Evolutionary conservation across 2,329 filamentous ascomycete species (phyloP).

Genomic region (Pseudogymnoascus sp.): DNA sequence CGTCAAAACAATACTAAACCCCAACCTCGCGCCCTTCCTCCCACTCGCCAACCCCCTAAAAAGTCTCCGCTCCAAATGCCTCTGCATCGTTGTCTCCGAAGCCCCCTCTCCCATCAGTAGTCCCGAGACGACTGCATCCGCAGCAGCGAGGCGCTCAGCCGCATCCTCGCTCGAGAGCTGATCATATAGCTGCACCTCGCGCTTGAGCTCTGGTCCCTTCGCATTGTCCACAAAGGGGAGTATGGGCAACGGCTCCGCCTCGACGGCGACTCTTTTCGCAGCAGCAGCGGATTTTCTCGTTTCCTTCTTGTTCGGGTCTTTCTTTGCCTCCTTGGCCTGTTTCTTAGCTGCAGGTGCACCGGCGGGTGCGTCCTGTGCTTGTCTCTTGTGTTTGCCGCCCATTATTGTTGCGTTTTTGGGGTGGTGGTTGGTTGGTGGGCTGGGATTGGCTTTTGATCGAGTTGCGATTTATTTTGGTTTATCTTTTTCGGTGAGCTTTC

Average conservation of each 20-base stretch:
- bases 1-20: constrained; percentile 81
- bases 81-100: constrained; percentile 43
- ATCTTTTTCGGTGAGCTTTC: constrained; percentile 7
- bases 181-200: constrained; percentile 53
- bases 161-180: constrained; percentile 51
- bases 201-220: constrained; percentile 43
- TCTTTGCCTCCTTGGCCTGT: constrained; percentile 18
- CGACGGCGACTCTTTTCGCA: background rate
- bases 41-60: constrained; percentile 85
- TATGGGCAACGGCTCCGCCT: background rate
- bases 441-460: background rate
- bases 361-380: constrained; percentile 18
- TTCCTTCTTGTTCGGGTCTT: constrained; percentile 6
- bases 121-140: constrained; percentile 47
- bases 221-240: constrained; percentile 43
- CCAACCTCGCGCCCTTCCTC: constrained; percentile 77
- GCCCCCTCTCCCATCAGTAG: constrained; percentile 43
- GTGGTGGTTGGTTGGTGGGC: background rate
- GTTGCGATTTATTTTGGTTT: constrained; percentile 5
- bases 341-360: constrained; percentile 21
- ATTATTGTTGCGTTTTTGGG: constrained; percentile 22
- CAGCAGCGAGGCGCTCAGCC: constrained; percentile 47
- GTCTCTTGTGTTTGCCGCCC: constrained; percentile 37
- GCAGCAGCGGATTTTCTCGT: background rate
- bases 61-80: constrained; percentile 58